phyloP scores from a whole-genome alignment of 2,329 filamentous ascomycete genomes.

The Stemphylium vesicarium region DNA sequence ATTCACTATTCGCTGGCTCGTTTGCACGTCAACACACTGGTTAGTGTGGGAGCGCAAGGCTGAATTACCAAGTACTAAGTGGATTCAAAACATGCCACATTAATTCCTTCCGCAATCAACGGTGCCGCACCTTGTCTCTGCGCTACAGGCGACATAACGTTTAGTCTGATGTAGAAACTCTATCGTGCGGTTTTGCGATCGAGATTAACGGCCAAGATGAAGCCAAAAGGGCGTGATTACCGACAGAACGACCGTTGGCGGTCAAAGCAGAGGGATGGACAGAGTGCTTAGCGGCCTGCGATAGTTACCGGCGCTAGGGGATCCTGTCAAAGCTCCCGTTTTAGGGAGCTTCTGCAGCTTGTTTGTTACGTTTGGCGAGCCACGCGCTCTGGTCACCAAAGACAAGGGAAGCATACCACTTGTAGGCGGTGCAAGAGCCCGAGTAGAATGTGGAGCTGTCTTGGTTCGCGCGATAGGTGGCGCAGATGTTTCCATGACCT shows the following conservation, averaged over 20 bases:
- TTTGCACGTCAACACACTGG: conserved; percentile 7
- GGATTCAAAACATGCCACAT: neutral
- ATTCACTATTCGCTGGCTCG: conserved; percentile 14
- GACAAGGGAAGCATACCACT: conserved; percentile 2
- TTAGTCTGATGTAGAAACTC: neutral
- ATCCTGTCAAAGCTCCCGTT: conserved; percentile 9
- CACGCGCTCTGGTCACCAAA: neutral
- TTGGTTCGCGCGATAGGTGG: neutral
- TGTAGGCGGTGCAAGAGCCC: conserved; percentile 4
- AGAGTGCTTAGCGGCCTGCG: conserved; percentile 20
- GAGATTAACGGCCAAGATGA: conserved; percentile 1
- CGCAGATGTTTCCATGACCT: neutral
- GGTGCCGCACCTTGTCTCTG: too few relatives aligned
- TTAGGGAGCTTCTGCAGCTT: conserved; percentile 19
- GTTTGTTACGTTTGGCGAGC: conserved; percentile 5
- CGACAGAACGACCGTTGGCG: conserved; percentile 19
- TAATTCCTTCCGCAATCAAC: too few relatives aligned
- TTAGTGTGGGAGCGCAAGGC: conserved; percentile 9
- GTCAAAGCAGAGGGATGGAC: conserved; percentile 12
- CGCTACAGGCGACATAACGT: neutral
- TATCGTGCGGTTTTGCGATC: conserved; percentile 5
- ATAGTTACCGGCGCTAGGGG: conserved; percentile 26
- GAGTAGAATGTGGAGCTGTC: neutral
- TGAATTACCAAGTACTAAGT: conserved; percentile 2
- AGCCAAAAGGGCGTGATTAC: conserved; percentile 6